Evolutionary conservation across 495 filamentous ascomycete genomes (phyloP).

Genomic region (Penicillium macrosclerotiorum): DNA sequence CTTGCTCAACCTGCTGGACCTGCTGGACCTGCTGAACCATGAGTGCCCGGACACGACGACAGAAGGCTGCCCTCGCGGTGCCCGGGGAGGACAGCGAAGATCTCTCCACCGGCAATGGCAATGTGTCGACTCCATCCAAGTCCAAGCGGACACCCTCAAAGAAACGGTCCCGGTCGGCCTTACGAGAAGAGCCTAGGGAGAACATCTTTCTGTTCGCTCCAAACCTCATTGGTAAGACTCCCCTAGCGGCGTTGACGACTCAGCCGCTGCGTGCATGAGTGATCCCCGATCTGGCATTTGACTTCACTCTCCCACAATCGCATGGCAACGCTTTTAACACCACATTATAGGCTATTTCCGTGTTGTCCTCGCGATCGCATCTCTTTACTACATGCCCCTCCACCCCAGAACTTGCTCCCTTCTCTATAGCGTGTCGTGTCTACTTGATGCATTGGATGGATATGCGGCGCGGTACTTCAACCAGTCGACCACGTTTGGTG

Average conservation of each 20-base stretch:
- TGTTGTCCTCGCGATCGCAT: slow-evolving; percentile 83
- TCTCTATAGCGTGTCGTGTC: slow-evolving; percentile 88
- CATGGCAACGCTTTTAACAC: not conserved
- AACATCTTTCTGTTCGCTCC: slow-evolving; percentile 96
- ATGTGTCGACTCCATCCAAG: slow-evolving; percentile 23
- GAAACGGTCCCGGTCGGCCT: slow-evolving; percentile 21
- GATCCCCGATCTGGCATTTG: too few relatives aligned
- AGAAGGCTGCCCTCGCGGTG: slow-evolving; percentile 40
- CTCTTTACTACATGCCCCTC: slow-evolving; percentile 97
- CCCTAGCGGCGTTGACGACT: not conserved
- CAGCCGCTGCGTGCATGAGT: too few relatives aligned
- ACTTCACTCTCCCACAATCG: not conserved
- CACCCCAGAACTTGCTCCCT: slow-evolving; percentile 91
- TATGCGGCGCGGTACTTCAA: slow-evolving; percentile 83
- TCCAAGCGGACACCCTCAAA: slow-evolving; percentile 22
- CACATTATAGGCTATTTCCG: slow-evolving; percentile 83
- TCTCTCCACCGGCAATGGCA: slow-evolving; percentile 31
- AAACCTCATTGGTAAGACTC: slow-evolving; percentile 79
- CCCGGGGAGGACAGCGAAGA: slow-evolving; percentile 36
- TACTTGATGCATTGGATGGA: slow-evolving; percentile 92
- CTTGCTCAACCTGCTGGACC: slow-evolving; percentile 1
- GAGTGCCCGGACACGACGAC: slow-evolving; percentile 42
- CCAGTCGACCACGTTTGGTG: slow-evolving; percentile 91
- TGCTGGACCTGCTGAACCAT: slow-evolving; percentile 22
- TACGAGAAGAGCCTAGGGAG: slow-evolving; percentile 52